A percentile compares a stretch with the other conserved stretches of the same genome.
phyloP scores from a whole-genome alignment of 192 early-diverging fungal genomes.

The Coemansia sp. region DNA sequence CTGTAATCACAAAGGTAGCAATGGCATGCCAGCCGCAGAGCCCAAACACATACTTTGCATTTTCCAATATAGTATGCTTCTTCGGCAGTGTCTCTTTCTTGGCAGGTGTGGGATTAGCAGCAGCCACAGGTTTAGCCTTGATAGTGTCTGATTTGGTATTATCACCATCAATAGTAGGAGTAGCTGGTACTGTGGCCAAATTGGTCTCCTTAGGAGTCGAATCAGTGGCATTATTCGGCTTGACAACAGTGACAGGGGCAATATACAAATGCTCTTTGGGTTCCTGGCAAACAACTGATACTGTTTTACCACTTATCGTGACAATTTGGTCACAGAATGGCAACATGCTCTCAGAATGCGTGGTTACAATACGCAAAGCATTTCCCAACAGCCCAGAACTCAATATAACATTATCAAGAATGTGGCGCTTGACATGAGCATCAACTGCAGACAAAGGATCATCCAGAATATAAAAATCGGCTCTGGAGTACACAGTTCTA shows the following conservation, averaged over 20 bases:
- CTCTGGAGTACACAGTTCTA: slow-evolving; percentile 19
- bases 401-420: slow-evolving; percentile 13
- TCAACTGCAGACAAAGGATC: not conserved
- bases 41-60: not conserved
- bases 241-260: not conserved
- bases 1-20: not conserved
- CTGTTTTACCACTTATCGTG: not conserved
- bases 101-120: not conserved
- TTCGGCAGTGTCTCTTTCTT: not conserved
- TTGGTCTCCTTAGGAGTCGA: not conserved
- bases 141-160: not conserved
- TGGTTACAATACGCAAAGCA: slow-evolving; percentile 10
- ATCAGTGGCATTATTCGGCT: too few relatives aligned
- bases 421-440: slow-evolving; percentile 13
- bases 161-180: not conserved
- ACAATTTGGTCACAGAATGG: slow-evolving; percentile 10
- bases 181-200: too few relatives aligned
- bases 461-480: slow-evolving; percentile 19
- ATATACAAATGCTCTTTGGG: slow-evolving; percentile 1
- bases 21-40: not conserved
- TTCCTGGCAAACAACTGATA: not conserved
- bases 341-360: not conserved
- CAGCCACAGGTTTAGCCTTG: not conserved
- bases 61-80: not conserved
- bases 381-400: slow-evolving; percentile 18